Base-by-base conservation (phyloP, 2,329 filamentous ascomycete genomes). In the Arthroderma sp. region DNA sequence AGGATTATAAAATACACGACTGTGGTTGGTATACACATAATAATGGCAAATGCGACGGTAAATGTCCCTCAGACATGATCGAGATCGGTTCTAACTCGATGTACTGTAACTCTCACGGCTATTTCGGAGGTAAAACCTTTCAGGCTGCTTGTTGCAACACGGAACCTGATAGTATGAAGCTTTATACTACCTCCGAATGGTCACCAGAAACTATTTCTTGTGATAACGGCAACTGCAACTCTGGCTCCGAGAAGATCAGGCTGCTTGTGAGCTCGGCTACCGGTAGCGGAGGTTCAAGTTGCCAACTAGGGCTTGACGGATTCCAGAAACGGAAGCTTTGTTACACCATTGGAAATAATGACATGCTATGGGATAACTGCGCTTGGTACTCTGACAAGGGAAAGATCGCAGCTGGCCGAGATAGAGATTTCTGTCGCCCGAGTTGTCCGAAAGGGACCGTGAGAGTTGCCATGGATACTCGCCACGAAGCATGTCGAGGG, bases 91-190 rank as follows among this genome's bases (percentile, higher is more conserved):
- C 43, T 3, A 45, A 41, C 15, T 41, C 37, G 15, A 45, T 11
- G 38, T 45, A 45, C 22, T 45, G 43, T 31, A 28, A 41, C 28
- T 30, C 29, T 15, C 9, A 9, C 4, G 29, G 11, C 4, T 40
- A 36, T 29, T 22, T 1, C 2, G 15, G 15, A 22, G 15, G 15
- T 22, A 22, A 22, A 22, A 22, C 15, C 15, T 22, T 22, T 22
- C 43, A 45, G 11, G 43, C 43, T 6, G 43, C 43, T 28, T 45
- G 43, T 29, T 45, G 43, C 43, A 41, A 41, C 3, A 11, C 15
- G 5, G 43, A 41, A 3, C 29, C 2, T 6, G n/a, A 5, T 8
- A 40, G 37, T 29, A 40, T 41, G 38, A 11, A 40, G 22, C 22
- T 37, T 10, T 45, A 45, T 7, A 8, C 8, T 9, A 15, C 29